Conservation (phyloP, 768 basidiomycete genomes). For the Neoboletus subvelutipes region DNA sequence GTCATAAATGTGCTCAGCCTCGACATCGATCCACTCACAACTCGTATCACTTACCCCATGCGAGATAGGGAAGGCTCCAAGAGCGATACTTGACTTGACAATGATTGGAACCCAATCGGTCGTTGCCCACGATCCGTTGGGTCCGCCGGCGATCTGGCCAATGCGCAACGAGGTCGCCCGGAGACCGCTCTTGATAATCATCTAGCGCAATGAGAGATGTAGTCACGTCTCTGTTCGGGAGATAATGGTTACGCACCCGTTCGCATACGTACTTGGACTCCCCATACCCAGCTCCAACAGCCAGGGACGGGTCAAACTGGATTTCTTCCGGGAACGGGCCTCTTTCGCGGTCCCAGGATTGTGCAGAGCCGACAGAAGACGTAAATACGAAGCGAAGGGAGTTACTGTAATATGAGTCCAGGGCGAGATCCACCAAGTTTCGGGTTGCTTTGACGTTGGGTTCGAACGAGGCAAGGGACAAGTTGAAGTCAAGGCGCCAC, state of each 20-base stretch:
- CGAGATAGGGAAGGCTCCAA: conserved; percentile 32
- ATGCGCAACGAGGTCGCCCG: conserved; percentile 29
- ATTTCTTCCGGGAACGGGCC: conserved; percentile 33
- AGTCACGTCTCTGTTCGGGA: neutral
- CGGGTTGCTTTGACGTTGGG: conserved; percentile 34
- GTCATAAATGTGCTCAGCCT: neutral
- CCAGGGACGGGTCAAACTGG: conserved; percentile 24
- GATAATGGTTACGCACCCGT: conserved; percentile 25
- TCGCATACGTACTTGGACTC: conserved; percentile 40
- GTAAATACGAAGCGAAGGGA: conserved; percentile 26
- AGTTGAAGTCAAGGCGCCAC: conserved; percentile 39
- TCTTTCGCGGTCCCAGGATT: conserved; percentile 23
- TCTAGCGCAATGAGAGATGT: conserved; percentile 7
- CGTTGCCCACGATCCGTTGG: conserved; percentile 36
- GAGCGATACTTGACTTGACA: conserved; percentile 31
- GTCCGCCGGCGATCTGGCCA: conserved; percentile 35
- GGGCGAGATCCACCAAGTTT: conserved; percentile 33
- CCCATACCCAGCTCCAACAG: conserved; percentile 37
- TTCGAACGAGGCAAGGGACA: conserved; percentile 38
- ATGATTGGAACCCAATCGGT: conserved; percentile 37
- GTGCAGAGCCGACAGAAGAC: conserved; percentile 22
- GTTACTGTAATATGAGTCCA: conserved; percentile 25
- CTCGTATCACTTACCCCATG: conserved; percentile 30
- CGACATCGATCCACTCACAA: neutral
- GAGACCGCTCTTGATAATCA: conserved; percentile 28